Percentiles rank a stretch among this genome's conserved stretches.
Evolutionary conservation across 2,329 filamentous ascomycete species (phyloP).

Genomic region (Ascochyta clinopodiicola): DNA sequence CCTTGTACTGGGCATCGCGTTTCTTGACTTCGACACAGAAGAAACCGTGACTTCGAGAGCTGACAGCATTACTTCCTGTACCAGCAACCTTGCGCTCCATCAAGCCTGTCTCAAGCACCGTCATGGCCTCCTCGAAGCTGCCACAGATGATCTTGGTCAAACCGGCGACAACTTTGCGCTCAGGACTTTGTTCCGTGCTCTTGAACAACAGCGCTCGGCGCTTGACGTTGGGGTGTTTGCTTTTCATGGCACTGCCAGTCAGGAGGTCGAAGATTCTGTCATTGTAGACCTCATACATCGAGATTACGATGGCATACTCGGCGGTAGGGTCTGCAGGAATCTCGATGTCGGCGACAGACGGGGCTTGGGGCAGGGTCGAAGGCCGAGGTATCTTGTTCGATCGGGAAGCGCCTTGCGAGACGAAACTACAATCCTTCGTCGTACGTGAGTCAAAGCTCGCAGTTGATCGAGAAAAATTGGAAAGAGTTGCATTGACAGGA

Average conservation of each 20-base stretch:
- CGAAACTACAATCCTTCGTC: conserved; percentile 62
- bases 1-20: conserved; percentile 63
- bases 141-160: conserved; percentile 88
- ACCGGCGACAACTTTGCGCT: conserved; percentile 93
- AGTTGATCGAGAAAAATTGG: conserved; percentile 34
- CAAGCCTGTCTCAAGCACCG: conserved; percentile 88
- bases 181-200: conserved; percentile 82
- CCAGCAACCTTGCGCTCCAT: conserved; percentile 86
- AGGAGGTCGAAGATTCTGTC: conserved; percentile 96
- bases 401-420: conserved; percentile 62
- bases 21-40: conserved; percentile 96
- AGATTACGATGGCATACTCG: conserved; percentile 87
- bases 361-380: conserved; percentile 73
- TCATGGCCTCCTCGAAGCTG: conserved; percentile 80
- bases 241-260: conserved; percentile 65
- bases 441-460: conserved; percentile 36
- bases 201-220: conserved; percentile 92
- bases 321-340: conserved; percentile 71
- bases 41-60: conserved; percentile 92
- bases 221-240: conserved; percentile 58
- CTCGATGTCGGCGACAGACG: conserved; percentile 74
- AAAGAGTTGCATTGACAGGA: conserved; percentile 39
- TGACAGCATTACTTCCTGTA: conserved; percentile 91
- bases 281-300: conserved; percentile 99
- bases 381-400: conserved; percentile 69